Conservation (phyloP, 495 filamentous ascomycete species). For the Aspergillus egyptiacus region DNA sequence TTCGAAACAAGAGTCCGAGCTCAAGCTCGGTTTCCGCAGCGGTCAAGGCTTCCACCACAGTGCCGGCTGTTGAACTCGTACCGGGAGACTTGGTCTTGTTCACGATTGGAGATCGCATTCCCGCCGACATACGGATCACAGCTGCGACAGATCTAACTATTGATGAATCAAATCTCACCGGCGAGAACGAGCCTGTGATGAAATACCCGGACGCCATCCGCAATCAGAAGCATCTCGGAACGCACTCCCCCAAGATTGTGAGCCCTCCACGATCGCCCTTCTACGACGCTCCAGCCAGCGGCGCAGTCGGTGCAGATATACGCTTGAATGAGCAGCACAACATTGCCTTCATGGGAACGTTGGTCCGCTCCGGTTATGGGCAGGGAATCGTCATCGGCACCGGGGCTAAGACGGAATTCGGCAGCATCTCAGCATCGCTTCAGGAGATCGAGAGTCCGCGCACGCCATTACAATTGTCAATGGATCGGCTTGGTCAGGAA, state of each 20-base stretch:
- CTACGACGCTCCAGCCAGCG: constrained; percentile 55
- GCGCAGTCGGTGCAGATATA: constrained; percentile 59
- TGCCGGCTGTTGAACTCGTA: constrained; percentile 80
- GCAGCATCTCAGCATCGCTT: constrained; percentile 87
- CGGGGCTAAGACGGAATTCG: constrained; percentile 88
- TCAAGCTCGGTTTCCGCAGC: constrained; percentile 40
- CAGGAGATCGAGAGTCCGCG: constrained; percentile 91
- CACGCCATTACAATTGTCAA: constrained; percentile 89
- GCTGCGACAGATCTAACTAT: constrained; percentile 81
- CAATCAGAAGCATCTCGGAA: constrained; percentile 16
- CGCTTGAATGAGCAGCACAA: constrained; percentile 64
- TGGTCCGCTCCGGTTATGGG: constrained; percentile 93
- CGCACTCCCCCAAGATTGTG: constrained; percentile 22
- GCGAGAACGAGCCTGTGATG: constrained; percentile 87
- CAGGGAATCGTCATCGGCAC: constrained; percentile 95
- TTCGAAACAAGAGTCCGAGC: constrained; percentile 33
- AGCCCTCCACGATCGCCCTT: constrained; percentile 50
- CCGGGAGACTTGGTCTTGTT: constrained; percentile 90
- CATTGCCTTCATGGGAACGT: constrained; percentile 96
- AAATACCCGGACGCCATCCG: constrained; percentile 63
- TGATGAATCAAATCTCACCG: constrained; percentile 95
- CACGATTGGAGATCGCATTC: constrained; percentile 91
- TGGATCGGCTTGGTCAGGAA: constrained; percentile 92
- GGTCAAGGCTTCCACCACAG: constrained; percentile 70
- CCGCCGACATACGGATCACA: constrained; percentile 93